phyloP scores from a whole-genome alignment of 345 rosid genomes.

The Hibiscus tridactylites region DNA sequence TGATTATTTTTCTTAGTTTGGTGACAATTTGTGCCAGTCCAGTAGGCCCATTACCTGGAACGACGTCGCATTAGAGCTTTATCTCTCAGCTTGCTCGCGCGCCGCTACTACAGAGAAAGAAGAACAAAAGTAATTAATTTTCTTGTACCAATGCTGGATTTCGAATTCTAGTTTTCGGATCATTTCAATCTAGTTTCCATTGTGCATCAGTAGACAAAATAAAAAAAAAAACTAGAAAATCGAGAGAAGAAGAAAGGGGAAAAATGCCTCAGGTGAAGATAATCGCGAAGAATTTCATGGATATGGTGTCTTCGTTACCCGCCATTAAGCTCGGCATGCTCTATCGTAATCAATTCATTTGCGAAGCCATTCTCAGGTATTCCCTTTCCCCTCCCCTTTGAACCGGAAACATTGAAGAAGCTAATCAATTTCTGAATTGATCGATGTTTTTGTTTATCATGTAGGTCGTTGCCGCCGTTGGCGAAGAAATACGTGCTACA shows the following conservation, averaged over 20 bases:
- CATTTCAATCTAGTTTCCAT: not conserved
- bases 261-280: slow-evolving; percentile 88
- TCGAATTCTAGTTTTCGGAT: not conserved
- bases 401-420: not conserved
- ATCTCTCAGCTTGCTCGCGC: not conserved
- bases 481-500: slow-evolving; percentile 82
- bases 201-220: not conserved
- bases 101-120: not conserved
- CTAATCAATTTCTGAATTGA: not conserved
- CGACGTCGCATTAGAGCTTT: not conserved
- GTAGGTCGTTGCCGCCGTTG: slow-evolving; percentile 81
- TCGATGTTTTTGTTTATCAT: not conserved
- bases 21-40: too few species aligned
- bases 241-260: slow-evolving; percentile 20
- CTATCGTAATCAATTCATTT: slow-evolving; percentile 72
- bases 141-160: not conserved
- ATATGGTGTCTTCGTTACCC: slow-evolving; percentile 89
- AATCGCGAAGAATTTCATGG: slow-evolving; percentile 87
- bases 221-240: not conserved
- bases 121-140: not conserved
- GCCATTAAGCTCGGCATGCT: slow-evolving; percentile 80
- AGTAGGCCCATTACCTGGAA: not conserved
- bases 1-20: too few species aligned
- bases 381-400: too few species aligned
- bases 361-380: slow-evolving; percentile 92